Base-by-base conservation (phyloP, 2,329 filamentous ascomycete species). In the Pseudogymnoascus sp. region DNA sequence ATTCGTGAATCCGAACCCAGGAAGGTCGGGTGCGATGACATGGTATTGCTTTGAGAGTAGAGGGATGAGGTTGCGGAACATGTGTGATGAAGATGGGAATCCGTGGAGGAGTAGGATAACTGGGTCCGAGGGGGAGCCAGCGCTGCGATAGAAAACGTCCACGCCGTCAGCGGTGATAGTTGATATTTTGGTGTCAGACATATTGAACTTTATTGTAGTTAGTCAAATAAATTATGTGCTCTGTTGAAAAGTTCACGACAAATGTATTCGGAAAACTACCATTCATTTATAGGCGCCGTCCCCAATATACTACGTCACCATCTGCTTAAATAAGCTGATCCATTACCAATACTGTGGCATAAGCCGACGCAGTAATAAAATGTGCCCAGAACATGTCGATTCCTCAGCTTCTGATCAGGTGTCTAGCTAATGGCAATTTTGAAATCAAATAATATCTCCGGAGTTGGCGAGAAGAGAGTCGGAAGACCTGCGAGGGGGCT, bases 1-100 rank as follows among this genome's bases (percentile, higher is more conserved):
- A 50, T 75, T 73, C 2, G 84, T 86, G 73, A 85, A 84, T 61
- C 84, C 84, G 67, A 79, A 87, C 82, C 83, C 1, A 84, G 84
- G 2, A 23, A 86, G 75, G 69, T 87, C 84, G 0, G 83, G 84
- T 0, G 83, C 84, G 12, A 87, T 69, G 44, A 79, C 74, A 18
- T 72, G 73, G 67, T 79, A 79, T 16, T 50, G 44, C 14, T 50
- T 50, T 5, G 44, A 50, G 14, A 80, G 74, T 11, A 75, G 71
- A 0, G 77, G 77, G 16, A 80, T 78, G 7, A 80, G 71, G 67
- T 79, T 75, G 66, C 78, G 76, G 66, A 75, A 80, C 69, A 77
- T 74, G 66, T 76, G 75, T 0, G 76, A 79, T 0, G 77, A 79
- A 4, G 74, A 69, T 1, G 78, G 78, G 64, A 76, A 80, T n/a